Conservation (phyloP, 495 filamentous ascomycete genomes). For the Talaromyces wortmannii region DNA sequence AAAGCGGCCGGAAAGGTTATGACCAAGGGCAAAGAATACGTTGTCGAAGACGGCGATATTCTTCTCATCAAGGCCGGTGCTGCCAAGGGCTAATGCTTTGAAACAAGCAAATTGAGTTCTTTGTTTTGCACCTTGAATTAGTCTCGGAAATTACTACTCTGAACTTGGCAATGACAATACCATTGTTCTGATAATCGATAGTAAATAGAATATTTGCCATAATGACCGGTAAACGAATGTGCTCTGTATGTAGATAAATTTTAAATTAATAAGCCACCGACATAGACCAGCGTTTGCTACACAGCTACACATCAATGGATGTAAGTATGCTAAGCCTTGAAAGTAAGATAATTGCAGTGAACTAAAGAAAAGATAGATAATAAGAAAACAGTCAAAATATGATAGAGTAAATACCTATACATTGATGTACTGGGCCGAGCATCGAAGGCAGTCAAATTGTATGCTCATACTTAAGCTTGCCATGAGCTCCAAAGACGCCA, state of each 20-base stretch:
- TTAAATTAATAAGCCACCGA: neutral
- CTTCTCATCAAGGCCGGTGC: constrained; percentile 93
- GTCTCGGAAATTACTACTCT: neutral
- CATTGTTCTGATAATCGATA: neutral
- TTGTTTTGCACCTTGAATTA: neutral
- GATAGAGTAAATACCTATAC: too few species aligned
- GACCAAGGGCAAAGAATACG: constrained; percentile 99
- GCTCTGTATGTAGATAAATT: neutral
- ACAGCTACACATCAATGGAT: too few species aligned
- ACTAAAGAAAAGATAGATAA: too few species aligned
- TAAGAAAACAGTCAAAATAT: too few species aligned
- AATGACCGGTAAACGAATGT: neutral
- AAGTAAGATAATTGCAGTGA: too few species aligned
- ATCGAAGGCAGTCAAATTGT: too few species aligned
- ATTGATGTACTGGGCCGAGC: too few species aligned
- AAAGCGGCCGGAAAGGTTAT: constrained; percentile 93
- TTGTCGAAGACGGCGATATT: constrained; percentile 50
- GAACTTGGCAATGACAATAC: neutral
- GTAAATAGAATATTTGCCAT: constrained; percentile 4
- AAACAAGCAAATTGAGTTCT: neutral
- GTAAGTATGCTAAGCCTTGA: too few species aligned
- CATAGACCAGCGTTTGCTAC: neutral
- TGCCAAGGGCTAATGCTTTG: constrained; percentile 59
- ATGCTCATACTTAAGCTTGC: too few species aligned
- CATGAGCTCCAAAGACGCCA: neutral